Evolutionary conservation across 805 yeast genomes (phyloP).

Genomic region (Suhomyces faveliae): DNA sequence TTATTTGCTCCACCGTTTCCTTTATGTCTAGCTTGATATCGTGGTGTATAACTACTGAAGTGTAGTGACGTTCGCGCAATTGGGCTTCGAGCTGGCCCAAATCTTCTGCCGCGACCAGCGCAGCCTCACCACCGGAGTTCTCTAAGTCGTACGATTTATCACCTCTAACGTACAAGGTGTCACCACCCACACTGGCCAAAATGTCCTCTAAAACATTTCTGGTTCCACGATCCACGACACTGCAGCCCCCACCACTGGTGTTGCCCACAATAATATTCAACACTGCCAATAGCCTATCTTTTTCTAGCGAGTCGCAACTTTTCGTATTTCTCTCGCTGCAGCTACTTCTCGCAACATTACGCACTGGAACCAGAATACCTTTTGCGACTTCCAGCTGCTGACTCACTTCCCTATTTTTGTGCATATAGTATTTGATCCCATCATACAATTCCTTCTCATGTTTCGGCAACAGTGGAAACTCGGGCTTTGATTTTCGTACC

Average conservation of each 20-base stretch:
- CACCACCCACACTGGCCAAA: constrained; percentile 2
- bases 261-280: background rate
- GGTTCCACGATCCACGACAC: background rate
- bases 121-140: background rate
- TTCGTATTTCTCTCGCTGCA: background rate
- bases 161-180: background rate
- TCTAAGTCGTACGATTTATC: background rate
- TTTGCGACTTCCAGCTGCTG: background rate
- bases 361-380: background rate
- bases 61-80: background rate
- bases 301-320: background rate
- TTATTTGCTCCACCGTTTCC: background rate
- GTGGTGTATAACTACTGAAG: background rate
- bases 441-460: constrained; percentile 16
- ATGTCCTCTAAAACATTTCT: background rate
- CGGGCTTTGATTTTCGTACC: constrained; percentile 9
- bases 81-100: background rate
- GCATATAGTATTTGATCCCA: constrained; percentile 4
- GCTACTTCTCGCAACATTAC: background rate
- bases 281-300: background rate
- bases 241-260: background rate
- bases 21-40: background rate
- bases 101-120: constrained; percentile 1
- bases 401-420: background rate
- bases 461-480: constrained; percentile 17